phyloP scores from a whole-genome alignment of 202 grass and related monocot species.

The Bolboschoenoplectus hybrid region DNA sequence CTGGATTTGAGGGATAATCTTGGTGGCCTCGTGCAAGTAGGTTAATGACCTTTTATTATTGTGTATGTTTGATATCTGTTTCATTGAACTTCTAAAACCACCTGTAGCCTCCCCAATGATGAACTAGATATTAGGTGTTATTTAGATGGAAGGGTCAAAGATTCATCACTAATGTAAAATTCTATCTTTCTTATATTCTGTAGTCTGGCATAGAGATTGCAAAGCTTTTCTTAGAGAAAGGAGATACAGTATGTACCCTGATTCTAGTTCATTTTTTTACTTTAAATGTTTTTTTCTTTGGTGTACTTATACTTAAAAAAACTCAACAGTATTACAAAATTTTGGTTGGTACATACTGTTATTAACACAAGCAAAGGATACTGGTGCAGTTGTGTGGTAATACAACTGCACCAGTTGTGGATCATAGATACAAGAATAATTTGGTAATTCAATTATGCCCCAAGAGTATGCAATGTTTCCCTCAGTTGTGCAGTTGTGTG shows the following conservation, averaged over 20 bases:
- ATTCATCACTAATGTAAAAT: neutral
- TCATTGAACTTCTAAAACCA: conserved; percentile 21
- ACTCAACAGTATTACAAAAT: neutral
- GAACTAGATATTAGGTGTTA: conserved; percentile 13
- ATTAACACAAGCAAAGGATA: neutral
- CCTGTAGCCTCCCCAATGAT: neutral
- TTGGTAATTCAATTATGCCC: neutral
- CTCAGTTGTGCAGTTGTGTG: neutral
- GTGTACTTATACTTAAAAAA: neutral
- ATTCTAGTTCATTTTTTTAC: neutral
- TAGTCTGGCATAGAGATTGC: conserved; percentile 93
- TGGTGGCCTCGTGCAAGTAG: conserved; percentile 93
- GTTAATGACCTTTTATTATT: conserved; percentile 26
- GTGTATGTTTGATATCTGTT: conserved; percentile 37
- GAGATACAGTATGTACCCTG: conserved; percentile 71
- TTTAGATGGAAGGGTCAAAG: neutral
- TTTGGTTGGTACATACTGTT: conserved; percentile 15
- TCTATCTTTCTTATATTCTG: conserved; percentile 18
- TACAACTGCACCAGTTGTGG: too few relatives aligned
- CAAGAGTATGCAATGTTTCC: neutral
- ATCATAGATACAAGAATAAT: neutral
- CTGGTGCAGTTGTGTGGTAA: neutral
- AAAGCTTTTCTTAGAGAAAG: conserved; percentile 94
- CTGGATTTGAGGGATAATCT: conserved; percentile 98
- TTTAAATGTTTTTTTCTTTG: neutral